Base-by-base conservation (phyloP, 164 flowering plant species). In the Vitis rotundifolia region DNA sequence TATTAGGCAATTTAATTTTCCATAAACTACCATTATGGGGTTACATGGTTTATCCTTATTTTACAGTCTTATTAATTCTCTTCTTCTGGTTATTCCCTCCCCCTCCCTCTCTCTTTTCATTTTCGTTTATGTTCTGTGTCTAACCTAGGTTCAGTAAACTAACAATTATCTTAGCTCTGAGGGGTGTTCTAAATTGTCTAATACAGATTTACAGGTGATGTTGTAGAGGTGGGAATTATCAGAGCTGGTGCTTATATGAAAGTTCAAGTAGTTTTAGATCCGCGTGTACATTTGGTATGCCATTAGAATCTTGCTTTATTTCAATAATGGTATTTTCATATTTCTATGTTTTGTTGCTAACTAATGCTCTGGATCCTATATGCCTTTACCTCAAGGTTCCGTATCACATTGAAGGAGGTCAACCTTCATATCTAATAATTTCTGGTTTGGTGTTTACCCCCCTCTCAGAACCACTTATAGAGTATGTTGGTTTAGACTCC, bases 361-460 rank as follows among this genome's bases (percentile, higher is more conserved):
- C 72, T 55, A 26, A 22, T 37, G 44, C 44, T 37, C 44, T 37
- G 44, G 29, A 49, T 67, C 31, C 57, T 8, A 60, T 56, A 0
- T 74, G n/a, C 11, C 52, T 49, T 70, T 47, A 51, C 58, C 56
- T 62, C 63, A 72, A 93, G 98, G 99, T 95, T 68, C 99, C 98
- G 9, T 93, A 83, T 80, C 96, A 95, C 73, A 85, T 87, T 68
- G 97, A 95, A 83, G 97, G 80, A 77, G 94, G 86, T 69, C 96
- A 86, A 73, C 98, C 99, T 72, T 95, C 99, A 10, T 95, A 95
- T 78, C 71, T 93, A 44, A 95, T 95, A 44, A 81, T 88, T 68
- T 96, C 96, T 71, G 98, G 99, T 47, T 81, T 95, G 80, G 99
- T 95, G 79, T 95, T 95, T 80, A 95, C 99, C 49, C 96, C 96